These are phyloP conservation scores for Macrotyloma uniflorum DNA, from an alignment of 306 rosid genomes.

Conservation along the genomic window DNA sequence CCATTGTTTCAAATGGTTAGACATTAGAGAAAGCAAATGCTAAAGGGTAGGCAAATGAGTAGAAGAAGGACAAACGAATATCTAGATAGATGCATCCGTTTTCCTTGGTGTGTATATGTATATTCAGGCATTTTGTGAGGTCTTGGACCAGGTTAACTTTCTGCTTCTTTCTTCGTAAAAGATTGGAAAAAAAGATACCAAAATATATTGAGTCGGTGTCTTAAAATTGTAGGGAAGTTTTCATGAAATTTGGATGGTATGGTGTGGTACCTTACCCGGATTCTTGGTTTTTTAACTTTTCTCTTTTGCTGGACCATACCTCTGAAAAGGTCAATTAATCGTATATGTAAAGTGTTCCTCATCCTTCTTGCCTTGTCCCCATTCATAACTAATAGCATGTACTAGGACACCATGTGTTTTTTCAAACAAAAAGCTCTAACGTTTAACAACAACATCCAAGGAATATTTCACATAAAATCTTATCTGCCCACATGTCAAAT, in stretches of 20 bases:
- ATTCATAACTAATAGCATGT: constrained; percentile 26
- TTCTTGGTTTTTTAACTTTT: constrained; percentile 35
- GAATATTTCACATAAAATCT: constrained; percentile 19
- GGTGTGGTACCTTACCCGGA: constrained; percentile 37
- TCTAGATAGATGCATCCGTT: constrained; percentile 33
- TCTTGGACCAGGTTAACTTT: constrained; percentile 34
- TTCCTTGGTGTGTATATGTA: constrained; percentile 23
- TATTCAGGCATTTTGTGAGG: constrained; percentile 36
- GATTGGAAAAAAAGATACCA: constrained; percentile 13
- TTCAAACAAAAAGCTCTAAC: constrained; percentile 23
- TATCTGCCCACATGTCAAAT: not conserved
- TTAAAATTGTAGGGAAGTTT: constrained; percentile 12
- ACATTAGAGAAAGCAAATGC: constrained; percentile 27
- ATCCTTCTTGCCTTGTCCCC: constrained; percentile 14
- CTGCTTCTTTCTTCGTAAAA: constrained; percentile 28
- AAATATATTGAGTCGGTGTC: constrained; percentile 39
- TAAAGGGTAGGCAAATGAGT: constrained; percentile 5
- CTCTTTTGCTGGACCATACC: constrained; percentile 27
- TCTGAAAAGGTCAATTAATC: constrained; percentile 33
- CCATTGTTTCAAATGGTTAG: constrained; percentile 30
- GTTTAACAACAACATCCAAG: constrained; percentile 16
- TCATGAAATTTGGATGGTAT: constrained; percentile 17
- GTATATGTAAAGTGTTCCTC: not conserved
- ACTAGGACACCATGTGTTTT: constrained; percentile 11
- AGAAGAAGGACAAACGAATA: constrained; percentile 23